phyloP scores from a whole-genome alignment of 139 green algal species.

The Chlamydomonas sp. region DNA sequence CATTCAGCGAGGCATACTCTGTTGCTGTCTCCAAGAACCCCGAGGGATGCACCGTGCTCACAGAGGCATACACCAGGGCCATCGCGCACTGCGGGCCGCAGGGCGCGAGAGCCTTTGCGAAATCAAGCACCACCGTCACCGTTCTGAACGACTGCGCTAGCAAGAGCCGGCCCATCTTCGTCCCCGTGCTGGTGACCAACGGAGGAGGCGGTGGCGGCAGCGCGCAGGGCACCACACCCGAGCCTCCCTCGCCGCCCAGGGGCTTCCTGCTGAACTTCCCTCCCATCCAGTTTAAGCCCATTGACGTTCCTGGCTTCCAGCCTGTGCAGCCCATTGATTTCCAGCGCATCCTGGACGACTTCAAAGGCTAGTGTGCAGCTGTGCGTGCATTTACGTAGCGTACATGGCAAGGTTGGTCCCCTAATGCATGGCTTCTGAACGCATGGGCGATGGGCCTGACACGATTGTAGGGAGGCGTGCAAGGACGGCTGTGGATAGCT shows the following conservation, averaged over 20 bases:
- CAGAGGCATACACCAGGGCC: conserved; percentile 9
- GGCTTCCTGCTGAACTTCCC: neutral
- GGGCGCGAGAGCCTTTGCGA: too few relatives aligned
- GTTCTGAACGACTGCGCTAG: conserved; percentile 12
- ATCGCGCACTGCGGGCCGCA: neutral
- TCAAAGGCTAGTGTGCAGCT: too few relatives aligned
- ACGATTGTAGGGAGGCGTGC: too few relatives aligned
- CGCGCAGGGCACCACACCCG: neutral
- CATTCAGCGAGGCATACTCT: conserved; percentile 12
- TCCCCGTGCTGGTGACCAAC: neutral
- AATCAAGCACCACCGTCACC: conserved; percentile 8
- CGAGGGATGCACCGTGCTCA: conserved; percentile 36
- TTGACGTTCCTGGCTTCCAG: neutral
- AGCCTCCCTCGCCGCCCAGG: neutral
- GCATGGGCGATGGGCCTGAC: too few relatives aligned
- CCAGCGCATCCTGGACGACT: too few relatives aligned
- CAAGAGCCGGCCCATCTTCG: neutral
- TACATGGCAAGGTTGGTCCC: too few relatives aligned
- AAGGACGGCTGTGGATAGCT: too few relatives aligned
- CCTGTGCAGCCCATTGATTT: too few relatives aligned
- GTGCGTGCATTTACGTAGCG: too few relatives aligned
- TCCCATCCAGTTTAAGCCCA: neutral
- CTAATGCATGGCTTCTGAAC: too few relatives aligned
- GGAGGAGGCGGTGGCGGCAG: too few relatives aligned
- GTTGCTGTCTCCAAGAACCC: conserved; percentile 19